Base-by-base conservation (phyloP, 306 rosid species). In the Calophaca sinica region DNA sequence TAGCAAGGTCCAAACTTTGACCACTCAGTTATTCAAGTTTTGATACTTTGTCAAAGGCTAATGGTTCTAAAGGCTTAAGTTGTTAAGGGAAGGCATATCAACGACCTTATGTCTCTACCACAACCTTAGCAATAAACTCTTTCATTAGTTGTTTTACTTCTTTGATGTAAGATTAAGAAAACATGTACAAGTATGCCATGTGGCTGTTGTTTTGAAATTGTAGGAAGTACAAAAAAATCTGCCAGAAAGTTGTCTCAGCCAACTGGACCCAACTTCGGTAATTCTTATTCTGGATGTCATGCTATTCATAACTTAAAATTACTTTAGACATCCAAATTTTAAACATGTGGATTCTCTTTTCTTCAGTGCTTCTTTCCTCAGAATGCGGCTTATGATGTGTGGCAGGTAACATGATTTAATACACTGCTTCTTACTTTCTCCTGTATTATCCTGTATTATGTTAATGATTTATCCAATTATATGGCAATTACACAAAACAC, bases 341-440 rank as follows among this genome's bases (percentile, higher is more conserved):
- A 14, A 74, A 57, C 70, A 15, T 64, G 33, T 2, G 53, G 8
- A 9, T 13, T 59, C 14, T 75, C 59, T 64, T 62, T 70, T 73
- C 73, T 79, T 10, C 89, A 93, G 98, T 93, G 98, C 86, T 90
- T 93, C 83, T 93, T 90, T 70, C 97, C 98, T 69, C 93, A 89
- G 80, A 89, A 93, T 79, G 88, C 96, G 15, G 97, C 98, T 62
- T 93, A 93, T 79, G 98, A 93, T 85, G 84, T 88, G n/a, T 93
- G 97, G 98, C 97, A 93, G 97, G 98, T 93, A 87, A 79, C 13
- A n/a, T 58, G 12, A 46, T 29, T 46, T 35, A 48, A 28, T 20
- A 5, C 13, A 9, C 7, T 14, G 11, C 57, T 51, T 26, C 9
- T 62, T 62, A 62, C 31, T 62, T 62, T 62, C 62, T 60, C 14